Conservation (phyloP, 306 rosid species). For the Prunus padus region DNA sequence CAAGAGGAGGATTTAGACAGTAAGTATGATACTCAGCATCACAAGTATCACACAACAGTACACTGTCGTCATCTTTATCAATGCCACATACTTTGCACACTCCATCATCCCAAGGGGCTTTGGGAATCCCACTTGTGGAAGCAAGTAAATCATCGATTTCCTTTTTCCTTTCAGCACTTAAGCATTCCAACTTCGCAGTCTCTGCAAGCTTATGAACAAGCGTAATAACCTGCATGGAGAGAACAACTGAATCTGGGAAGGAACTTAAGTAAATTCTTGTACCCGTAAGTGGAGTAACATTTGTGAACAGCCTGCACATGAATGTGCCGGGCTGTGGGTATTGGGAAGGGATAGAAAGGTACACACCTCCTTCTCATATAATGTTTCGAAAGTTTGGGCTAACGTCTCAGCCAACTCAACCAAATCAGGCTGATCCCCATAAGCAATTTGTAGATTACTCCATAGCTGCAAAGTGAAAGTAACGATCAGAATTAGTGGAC, state of each 20-base stretch:
- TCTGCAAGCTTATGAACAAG: constrained; percentile 56
- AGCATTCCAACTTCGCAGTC: constrained; percentile 57
- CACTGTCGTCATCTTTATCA: constrained; percentile 98
- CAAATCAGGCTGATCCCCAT: constrained; percentile 84
- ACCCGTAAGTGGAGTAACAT: neutral
- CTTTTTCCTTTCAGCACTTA: constrained; percentile 59
- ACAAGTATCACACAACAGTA: constrained; percentile 90
- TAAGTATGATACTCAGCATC: constrained; percentile 99
- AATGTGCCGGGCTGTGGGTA: neutral
- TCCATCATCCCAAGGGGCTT: constrained; percentile 99
- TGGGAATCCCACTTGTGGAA: constrained; percentile 69
- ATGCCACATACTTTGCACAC: constrained; percentile 99
- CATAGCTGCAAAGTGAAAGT: constrained; percentile 69
- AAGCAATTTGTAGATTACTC: constrained; percentile 79
- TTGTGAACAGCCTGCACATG: neutral
- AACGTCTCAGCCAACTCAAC: constrained; percentile 80
- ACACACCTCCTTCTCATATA: constrained; percentile 77
- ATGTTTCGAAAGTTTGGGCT: constrained; percentile 64
- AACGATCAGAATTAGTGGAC: constrained; percentile 27
- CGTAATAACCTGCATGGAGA: constrained; percentile 61
- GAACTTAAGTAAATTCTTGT: neutral
- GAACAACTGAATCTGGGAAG: constrained; percentile 2
- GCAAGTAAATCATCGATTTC: constrained; percentile 62
- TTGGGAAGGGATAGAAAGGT: constrained; percentile 5
- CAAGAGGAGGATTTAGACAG: constrained; percentile 98